Conservation (phyloP, 331 rosid genomes). For the Malus hybrid region DNA sequence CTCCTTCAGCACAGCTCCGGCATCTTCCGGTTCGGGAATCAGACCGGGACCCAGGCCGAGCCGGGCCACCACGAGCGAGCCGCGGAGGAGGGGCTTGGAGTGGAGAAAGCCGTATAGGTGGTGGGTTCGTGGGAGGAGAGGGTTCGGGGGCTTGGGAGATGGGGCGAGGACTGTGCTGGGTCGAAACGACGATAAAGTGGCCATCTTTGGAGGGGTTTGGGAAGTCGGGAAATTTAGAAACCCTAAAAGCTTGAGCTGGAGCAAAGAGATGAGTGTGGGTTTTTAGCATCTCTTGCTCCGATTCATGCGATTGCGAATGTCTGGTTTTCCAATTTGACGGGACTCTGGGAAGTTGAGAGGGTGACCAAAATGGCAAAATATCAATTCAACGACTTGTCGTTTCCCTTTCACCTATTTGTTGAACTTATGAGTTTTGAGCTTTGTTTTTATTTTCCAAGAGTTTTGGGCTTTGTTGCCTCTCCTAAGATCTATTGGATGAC, state of each 20-base stretch:
- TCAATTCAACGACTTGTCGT: background rate
- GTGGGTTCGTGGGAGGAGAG: conserved; percentile 38
- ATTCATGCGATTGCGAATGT: background rate
- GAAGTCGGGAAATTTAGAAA: background rate
- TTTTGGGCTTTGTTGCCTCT: no score
- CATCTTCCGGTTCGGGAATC: conserved; percentile 48
- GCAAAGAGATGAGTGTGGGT: background rate
- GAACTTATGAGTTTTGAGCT: background rate
- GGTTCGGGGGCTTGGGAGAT: conserved; percentile 19
- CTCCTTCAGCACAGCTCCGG: conserved; percentile 40
- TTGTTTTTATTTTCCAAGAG: background rate
- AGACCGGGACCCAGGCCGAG: conserved; percentile 51
- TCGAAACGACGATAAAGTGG: conserved; percentile 36
- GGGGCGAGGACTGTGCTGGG: conserved; percentile 42
- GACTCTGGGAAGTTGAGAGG: background rate
- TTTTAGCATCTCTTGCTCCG: background rate
- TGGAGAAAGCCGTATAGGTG: conserved; percentile 23
- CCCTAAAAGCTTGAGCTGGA: background rate
- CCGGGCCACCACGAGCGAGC: conserved; percentile 50
- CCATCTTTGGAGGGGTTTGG: conserved; percentile 30
- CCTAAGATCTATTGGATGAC: no score
- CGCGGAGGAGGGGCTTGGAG: conserved; percentile 42
- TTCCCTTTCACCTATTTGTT: background rate
- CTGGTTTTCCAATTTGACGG: background rate
- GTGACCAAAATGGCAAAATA: background rate